Evolutionary conservation across 2,329 filamentous ascomycete species (phyloP), one percentile per base, ranked within the genome.

Genomic region (Paecilomyces niveus): DNA sequence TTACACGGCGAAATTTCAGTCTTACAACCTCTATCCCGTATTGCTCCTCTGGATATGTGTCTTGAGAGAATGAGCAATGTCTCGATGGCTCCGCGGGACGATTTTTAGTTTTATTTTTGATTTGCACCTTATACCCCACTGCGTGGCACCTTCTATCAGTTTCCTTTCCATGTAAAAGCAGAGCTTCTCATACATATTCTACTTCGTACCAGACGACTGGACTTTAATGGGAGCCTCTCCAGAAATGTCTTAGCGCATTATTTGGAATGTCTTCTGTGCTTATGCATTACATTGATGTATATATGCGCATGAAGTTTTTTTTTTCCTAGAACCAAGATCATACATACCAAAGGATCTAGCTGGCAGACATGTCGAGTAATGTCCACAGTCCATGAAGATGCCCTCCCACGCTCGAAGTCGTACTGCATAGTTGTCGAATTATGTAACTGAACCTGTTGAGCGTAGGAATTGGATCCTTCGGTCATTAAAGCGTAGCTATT

Each of bases 121-220:
- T 22, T 57, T 56, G 60, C 50, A 52, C 15, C 24, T 49, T 59
- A 52, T 60, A 60, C 57, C 59, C 60, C 60, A 56, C 57, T 56
- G 56, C 26, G 39, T 58, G 57, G 60, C 58, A 56, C 57, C 52
- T 33, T 56, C 51, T 39, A 26, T 55, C 18, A n/a, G 50, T 52
- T 45, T 54, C 24, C 53, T 54, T 54, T 54, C 29, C 24, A 54
- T 33, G 24, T 54, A 52, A 29, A 11, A 52, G 50, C 50, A 52
- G 50, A 24, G 50, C 50, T 52, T 52, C 21, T 52, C 50, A 52
- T 50, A 33, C 39, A 45, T 52, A 5, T 52, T 52, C 50, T 52
- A 52, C 10, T 52, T 52, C 22, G 18, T 52, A 52, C 50, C n/a
- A 24, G 21, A 29, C 15, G 22, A 29, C 50, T 52, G 22, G 10